Conservation (phyloP, 225 moss, liverwort and hornwort genomes). For the Anthoceros angustus region DNA sequence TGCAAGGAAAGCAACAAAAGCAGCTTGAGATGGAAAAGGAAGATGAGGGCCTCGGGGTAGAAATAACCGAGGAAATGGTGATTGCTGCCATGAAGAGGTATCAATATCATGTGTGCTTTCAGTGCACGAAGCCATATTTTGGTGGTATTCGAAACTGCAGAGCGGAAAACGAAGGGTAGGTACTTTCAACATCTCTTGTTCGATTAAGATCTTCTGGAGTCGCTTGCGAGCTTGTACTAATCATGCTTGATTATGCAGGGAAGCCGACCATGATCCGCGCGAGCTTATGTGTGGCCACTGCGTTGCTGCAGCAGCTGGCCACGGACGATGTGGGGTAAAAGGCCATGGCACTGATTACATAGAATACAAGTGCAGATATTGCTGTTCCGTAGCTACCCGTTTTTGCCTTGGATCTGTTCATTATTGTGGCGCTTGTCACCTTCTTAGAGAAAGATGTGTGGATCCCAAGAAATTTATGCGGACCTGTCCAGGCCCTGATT, state of each 20-base stretch:
- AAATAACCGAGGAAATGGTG: constrained; percentile 25
- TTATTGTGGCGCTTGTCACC: constrained; percentile 42
- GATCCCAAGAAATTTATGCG: constrained; percentile 21
- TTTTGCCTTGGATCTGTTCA: constrained; percentile 48
- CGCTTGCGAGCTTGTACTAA: neutral
- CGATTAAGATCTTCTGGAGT: neutral
- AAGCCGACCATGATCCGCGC: constrained; percentile 14
- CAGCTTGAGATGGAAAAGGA: too few species aligned
- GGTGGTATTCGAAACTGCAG: constrained; percentile 42
- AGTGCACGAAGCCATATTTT: constrained; percentile 43
- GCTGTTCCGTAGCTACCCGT: constrained; percentile 44
- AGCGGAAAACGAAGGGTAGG: constrained; percentile 23
- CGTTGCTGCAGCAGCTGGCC: constrained; percentile 34
- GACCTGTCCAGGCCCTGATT: constrained; percentile 29
- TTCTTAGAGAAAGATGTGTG: neutral
- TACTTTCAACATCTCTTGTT: neutral
- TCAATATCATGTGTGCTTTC: constrained; percentile 36
- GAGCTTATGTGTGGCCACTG: constrained; percentile 45
- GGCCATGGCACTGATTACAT: constrained; percentile 43
- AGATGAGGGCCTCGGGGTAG: constrained; percentile 22
- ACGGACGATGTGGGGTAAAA: constrained; percentile 28
- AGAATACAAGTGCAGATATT: constrained; percentile 50
- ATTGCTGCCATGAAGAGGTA: constrained; percentile 36
- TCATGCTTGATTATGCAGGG: constrained; percentile 10
- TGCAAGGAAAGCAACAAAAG: too few species aligned